A percentile compares a stretch with the other conserved stretches of the same genome.
phyloP scores from a whole-genome alignment of 2,329 filamentous ascomycete genomes.

The Fusarium tanahbumbuense region DNA sequence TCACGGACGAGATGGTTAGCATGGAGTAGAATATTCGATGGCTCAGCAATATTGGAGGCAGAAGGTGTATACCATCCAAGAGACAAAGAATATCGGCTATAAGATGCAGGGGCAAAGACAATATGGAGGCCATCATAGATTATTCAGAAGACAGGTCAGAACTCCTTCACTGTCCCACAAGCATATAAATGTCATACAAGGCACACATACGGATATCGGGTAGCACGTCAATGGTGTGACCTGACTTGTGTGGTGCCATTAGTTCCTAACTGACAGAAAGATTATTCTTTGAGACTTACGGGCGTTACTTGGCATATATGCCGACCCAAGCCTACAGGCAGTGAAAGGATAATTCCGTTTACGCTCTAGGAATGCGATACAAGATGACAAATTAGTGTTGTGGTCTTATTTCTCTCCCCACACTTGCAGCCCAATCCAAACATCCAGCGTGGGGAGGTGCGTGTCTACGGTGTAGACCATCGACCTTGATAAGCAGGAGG shows the following conservation, averaged over 20 bases:
- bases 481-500: constrained; percentile 8
- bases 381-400: neutral
- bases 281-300: neutral
- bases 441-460: constrained; percentile 13
- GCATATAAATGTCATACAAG: neutral
- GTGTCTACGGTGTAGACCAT: neutral
- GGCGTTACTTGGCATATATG: neutral
- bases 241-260: constrained; percentile 28
- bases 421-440: constrained; percentile 24
- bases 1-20: constrained; percentile 37
- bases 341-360: neutral
- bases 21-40: constrained; percentile 41
- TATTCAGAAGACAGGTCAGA: neutral
- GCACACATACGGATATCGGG: constrained; percentile 3
- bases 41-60: constrained; percentile 36
- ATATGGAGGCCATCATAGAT: constrained; percentile 34
- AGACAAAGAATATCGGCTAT: constrained; percentile 38
- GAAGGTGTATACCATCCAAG: constrained; percentile 30
- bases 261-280: neutral
- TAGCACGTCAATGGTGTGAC: constrained; percentile 14
- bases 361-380: neutral
- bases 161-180: neutral
- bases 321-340: constrained; percentile 21
- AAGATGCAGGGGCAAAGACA: constrained; percentile 40
- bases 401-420: constrained; percentile 43